Base-by-base conservation (phyloP, 768 basidiomycete species). In the Suillus spraguei region DNA sequence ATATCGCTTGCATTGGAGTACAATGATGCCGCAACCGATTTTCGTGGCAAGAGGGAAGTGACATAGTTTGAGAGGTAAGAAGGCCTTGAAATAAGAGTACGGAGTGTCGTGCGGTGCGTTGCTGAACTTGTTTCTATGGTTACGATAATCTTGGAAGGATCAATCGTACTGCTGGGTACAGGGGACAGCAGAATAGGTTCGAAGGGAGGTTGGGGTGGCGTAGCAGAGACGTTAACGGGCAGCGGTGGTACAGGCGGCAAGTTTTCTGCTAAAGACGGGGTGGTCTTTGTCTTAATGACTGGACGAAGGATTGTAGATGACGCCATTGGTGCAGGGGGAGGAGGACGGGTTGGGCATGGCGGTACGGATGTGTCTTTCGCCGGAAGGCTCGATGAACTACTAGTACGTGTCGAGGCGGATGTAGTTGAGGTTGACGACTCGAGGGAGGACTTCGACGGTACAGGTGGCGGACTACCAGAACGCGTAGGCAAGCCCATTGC, bases 111-210 rank as follows among this genome's bases (percentile, higher is more conserved):
- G 63, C 84, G 83, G 69, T 85, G 82, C 0, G 87, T 86, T 36
- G 78, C 69, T 0, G 90, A 90, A 66, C 85, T 87, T 17, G 92
- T 92, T 75, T 94, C 92, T 53, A 94, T 67, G 3, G 86, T 85
- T 56, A 94, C 82, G 58, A 94, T 85, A 39, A 87, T 76, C 67
- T 86, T 86, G 11, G 84, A 82, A 11, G 83, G 82, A 67, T 92
- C 87, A 13, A 85, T 69, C 8, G 71, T 69, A 47, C 77, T 72
- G 6, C 77, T 73, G 11, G 88, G 87, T 2, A 81, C 74, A 24
- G 85, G 76, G 1, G 89, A 88, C 36, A 94, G 72, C 6, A 93
- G 82, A 60, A 93, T 82, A 3, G 89, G 81, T 13, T 82, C 80
- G 75, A 94, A 94, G 1, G 86, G 82, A 3, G 86, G 82, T 49